Evolutionary conservation across 1,284 basidiomycete species (phyloP), one percentile per base, ranked within the genome.

Genomic region (Gymnopus androsaceus): DNA sequence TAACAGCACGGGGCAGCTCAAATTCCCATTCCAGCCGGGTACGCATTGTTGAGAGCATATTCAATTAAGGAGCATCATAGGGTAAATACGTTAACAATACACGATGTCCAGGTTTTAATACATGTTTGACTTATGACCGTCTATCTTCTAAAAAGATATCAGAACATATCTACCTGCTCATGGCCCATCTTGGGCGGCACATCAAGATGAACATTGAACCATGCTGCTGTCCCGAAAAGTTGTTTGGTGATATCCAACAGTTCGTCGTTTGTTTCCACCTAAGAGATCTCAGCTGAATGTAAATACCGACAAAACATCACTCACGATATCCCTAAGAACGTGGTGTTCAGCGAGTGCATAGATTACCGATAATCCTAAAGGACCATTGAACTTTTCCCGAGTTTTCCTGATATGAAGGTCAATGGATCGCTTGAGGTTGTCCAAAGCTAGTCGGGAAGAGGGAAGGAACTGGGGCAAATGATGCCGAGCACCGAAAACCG

Each of bases 401-500:
- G 72, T 68, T 21, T 59, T 48, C 31, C 61, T 61, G 8, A 78
- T 68, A 40, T 68, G 69, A 12, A 73, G 67, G 44, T 72, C 70
- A n/a, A 80, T 69, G 36, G 72, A 68, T 1, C 60, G 61, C 50
- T 75, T 69, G 1, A 82, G 67, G 4, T 62, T 63, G 8, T 64
- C 60, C 17, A 77, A 66, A 19, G 80, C 77, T 56, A 74, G 70
- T 8, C 75, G 68, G 4, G 74, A 68, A 2, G 78, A 81, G 1
- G 80, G 80, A 4, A 82, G 68, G 59, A 79, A 81, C 60, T 82
- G 79, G 0, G 80, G 79, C 3, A 82, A 70, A 3, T 78, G 73
- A 56, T 78, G 77, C 33, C 76, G 72, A 4, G 74, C 74, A 6
- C 72, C 68, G 64, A 81, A 81, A 3, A 77, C 79, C 45, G 80